Conservation (phyloP, 805 yeast genomes). For the Nakazawaea ishiwadae region DNA sequence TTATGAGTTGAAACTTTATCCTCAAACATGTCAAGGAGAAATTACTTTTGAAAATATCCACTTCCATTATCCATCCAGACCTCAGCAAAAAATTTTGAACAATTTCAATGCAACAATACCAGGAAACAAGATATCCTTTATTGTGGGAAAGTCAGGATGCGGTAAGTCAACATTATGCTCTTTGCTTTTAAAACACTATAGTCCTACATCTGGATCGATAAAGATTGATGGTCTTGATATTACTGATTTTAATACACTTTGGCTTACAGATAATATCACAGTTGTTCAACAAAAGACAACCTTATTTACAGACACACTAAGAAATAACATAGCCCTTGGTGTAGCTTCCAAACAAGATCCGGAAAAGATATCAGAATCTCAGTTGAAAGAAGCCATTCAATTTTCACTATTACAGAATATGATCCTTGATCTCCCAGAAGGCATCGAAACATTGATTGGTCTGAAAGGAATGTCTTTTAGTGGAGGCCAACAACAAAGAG, state of each 20-base stretch:
- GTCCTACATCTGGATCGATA: constrained; percentile 48
- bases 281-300: constrained; percentile 69
- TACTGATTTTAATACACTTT: constrained; percentile 33
- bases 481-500: constrained; percentile 88
- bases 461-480: constrained; percentile 47
- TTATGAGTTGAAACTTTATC: constrained; percentile 17
- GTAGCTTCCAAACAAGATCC: constrained; percentile 21
- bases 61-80: constrained; percentile 63
- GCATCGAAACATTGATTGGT: constrained; percentile 50
- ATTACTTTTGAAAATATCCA: constrained; percentile 51
- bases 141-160: constrained; percentile 87
- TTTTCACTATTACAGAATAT: constrained; percentile 50
- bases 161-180: constrained; percentile 85
- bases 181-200: constrained; percentile 58
- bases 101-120: constrained; percentile 41
- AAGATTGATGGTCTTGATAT: constrained; percentile 51
- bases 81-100: constrained; percentile 39
- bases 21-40: constrained; percentile 35
- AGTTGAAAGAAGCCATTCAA: constrained; percentile 39
- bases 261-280: constrained; percentile 62
- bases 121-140: constrained; percentile 45
- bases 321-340: constrained; percentile 61
- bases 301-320: constrained; percentile 59
- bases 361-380: constrained; percentile 19
- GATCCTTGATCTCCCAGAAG: constrained; percentile 44